Conservation (phyloP, 495 filamentous ascomycete species). For the Bombardia bombarda region DNA sequence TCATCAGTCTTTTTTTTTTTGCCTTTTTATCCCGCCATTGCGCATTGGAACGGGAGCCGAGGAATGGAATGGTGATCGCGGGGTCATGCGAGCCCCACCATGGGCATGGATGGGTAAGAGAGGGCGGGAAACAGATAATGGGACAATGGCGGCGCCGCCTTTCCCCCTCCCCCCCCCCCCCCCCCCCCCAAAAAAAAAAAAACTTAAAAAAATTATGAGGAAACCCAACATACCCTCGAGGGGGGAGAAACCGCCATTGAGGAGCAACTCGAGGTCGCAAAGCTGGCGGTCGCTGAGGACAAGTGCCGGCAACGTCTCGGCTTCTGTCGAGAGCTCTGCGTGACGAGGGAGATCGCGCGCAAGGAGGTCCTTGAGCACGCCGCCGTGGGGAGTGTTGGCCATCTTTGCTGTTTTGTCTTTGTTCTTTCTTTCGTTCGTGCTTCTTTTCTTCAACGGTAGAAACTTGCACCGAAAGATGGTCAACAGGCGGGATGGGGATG, state of each 20-base stretch:
- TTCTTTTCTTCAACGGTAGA: neutral
- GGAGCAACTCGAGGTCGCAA: slow-evolving; percentile 92
- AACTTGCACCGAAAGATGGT: neutral
- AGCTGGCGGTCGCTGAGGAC: slow-evolving; percentile 86
- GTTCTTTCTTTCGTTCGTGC: neutral
- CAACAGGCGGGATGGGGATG: neutral
- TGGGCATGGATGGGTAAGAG: slow-evolving; percentile 1
- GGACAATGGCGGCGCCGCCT: too few relatives aligned
- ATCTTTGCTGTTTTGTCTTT: slow-evolving; percentile 22
- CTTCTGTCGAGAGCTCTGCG: slow-evolving; percentile 67
- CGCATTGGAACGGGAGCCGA: neutral
- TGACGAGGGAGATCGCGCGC: slow-evolving; percentile 80
- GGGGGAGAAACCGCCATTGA: slow-evolving; percentile 95
- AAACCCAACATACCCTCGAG: slow-evolving; percentile 75
- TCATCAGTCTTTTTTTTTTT: slow-evolving; percentile 8
- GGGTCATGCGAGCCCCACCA: slow-evolving; percentile 18
- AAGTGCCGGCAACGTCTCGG: slow-evolving; percentile 79
- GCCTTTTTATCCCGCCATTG: neutral
- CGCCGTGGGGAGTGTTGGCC: slow-evolving; percentile 83
- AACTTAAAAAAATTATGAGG: too few relatives aligned
- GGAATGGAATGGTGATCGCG: neutral
- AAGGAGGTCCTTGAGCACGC: slow-evolving; percentile 92
- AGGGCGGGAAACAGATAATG: neutral
- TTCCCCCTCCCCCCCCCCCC: too few relatives aligned
- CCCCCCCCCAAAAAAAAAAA: slow-evolving; percentile 2